These are phyloP conservation scores for Cutaneotrichosporon cyanovorans DNA, from an alignment of 1,284 basidiomycete genomes.

Conservation along the genomic window DNA sequence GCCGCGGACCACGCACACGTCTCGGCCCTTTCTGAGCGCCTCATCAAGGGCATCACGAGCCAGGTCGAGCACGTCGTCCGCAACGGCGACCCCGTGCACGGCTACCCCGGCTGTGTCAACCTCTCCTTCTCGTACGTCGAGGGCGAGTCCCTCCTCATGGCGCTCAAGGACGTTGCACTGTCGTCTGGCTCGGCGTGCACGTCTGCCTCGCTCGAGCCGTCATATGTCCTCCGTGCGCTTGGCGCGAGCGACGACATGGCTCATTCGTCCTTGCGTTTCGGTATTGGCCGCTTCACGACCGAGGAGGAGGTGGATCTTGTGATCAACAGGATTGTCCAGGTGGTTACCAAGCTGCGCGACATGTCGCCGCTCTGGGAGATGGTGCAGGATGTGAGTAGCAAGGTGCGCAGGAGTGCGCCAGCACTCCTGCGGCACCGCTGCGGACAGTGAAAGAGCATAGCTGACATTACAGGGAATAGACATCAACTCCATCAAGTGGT, in stretches of 20 bases:
- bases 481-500: slow-evolving; percentile 84
- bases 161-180: slow-evolving; percentile 94
- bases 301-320: slow-evolving; percentile 96
- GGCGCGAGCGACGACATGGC: slow-evolving; percentile 98
- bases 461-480: too few relatives aligned
- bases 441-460: too few relatives aligned
- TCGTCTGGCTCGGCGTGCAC: slow-evolving; percentile 98
- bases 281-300: slow-evolving; percentile 96
- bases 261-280: slow-evolving; percentile 94
- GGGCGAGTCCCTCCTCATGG: slow-evolving; percentile 96
- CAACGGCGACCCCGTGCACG: slow-evolving; percentile 74
- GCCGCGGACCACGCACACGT: slow-evolving; percentile 77
- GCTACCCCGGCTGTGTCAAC: slow-evolving; percentile 90
- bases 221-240: slow-evolving; percentile 93
- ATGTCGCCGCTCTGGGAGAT: slow-evolving; percentile 86
- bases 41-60: slow-evolving; percentile 72
- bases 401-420: too few relatives aligned
- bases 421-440: too few relatives aligned
- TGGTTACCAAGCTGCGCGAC: slow-evolving; percentile 67
- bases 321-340: slow-evolving; percentile 75
- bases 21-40: slow-evolving; percentile 66
- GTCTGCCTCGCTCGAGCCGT: slow-evolving; percentile 95
- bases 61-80: slow-evolving; percentile 84
- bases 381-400: slow-evolving; percentile 95
- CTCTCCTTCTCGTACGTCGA: slow-evolving; percentile 96